Evolutionary conservation across 352 stramenopile genomes (phyloP), one percentile per base, ranked within the genome.

Genomic region (Nannochloropsis limnetica): DNA sequence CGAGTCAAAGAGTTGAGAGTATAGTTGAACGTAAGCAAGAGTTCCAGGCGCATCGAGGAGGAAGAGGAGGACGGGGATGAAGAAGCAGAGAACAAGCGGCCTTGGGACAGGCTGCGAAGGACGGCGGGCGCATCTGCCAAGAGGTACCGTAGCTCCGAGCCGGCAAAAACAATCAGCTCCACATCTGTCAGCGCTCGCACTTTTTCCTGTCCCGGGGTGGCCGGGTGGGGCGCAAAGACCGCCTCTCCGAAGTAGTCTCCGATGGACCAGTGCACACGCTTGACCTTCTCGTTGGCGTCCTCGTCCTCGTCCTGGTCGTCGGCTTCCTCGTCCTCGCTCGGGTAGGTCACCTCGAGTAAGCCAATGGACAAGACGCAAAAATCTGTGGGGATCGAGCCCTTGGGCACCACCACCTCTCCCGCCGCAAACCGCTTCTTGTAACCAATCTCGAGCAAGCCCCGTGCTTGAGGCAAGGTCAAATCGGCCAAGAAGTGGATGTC

Each of bases 181-280:
- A 87, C 84, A 69, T 87, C 84, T 15, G 80, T 82, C 67, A 87
- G 49, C 3, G 84, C 84, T n/a, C 32, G 68, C n/a, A 87, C 85
- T 25, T 81, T 67, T 0, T 83, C 85, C 11, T 80, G 28, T 45
- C 22, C 81, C 29, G 68, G 61, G 22, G 27, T 49, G 31, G 84
- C 27, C 27, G 84, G 27, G 17, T 86, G 81, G 2, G 80, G 25
- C 25, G 87, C 43, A 22, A 89, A 68, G 11, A 83, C 86, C 68
- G 88, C 86, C 85, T 89, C 86, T 15, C 86, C 86, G 82, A 95
- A 95, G 86, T 94, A 96, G 83, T 96, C 92, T 6, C 92, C 92
- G 6, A 28, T 81, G 5, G 85, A 82, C 44, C 25, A 49, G 54
- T 20, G 82, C 68, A 80, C 54, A 68, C 79, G 25, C 81, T 37